Evolutionary conservation across 306 rosid genomes (phyloP), one percentile per base, ranked within the genome.

Genomic region (Prunus davidiana): DNA sequence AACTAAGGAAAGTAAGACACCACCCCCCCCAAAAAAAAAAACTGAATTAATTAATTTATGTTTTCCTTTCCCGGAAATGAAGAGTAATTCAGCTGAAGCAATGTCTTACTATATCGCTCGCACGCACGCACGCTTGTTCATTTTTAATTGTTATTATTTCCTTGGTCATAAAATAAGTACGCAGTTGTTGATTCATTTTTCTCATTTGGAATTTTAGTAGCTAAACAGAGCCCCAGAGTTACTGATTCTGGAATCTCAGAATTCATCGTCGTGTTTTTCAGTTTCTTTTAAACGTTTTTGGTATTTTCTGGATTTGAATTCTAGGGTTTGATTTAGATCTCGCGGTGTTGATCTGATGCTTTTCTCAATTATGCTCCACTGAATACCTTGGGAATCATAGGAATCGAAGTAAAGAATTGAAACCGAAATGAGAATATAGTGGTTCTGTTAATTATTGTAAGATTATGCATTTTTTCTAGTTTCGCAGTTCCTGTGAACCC

Each of bases 301-400:
- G 57, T 28, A 4, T 58, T 47, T 77, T 74, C 47, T 34, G 50
- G 73, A 73, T 74, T 76, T 72, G 79, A 28, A 64, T 67, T 32
- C 81, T 82, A 61, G 82, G 87, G 80, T 85, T 82, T 28, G 60
- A 65, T 64, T 45, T 62, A 49, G 73, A 45, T 75, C 25, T 60
- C n/a, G 0, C 58, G 58, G 73, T 76, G 63, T 74, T 34, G 74
- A 67, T 79, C 75, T 67, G 56, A 47, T 63, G 34, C 25, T 67
- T 49, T 74, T 19, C 43, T 54, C 38, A 60, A 38, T 68, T 27
- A 41, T 2, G 65, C 22, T 34, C 6, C 5, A 5, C 38, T 60
- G 41, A 12, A 30, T 64, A 30, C 34, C 71, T 34, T 27, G 15
- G 3, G n/a, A 80, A 13, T 58, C 24, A 7, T 73, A 46, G 71